Evolutionary conservation across 23 red algal genomes (phyloP), one percentile per base, ranked within the genome.

Genomic region (Gracilaria caudata): DNA sequence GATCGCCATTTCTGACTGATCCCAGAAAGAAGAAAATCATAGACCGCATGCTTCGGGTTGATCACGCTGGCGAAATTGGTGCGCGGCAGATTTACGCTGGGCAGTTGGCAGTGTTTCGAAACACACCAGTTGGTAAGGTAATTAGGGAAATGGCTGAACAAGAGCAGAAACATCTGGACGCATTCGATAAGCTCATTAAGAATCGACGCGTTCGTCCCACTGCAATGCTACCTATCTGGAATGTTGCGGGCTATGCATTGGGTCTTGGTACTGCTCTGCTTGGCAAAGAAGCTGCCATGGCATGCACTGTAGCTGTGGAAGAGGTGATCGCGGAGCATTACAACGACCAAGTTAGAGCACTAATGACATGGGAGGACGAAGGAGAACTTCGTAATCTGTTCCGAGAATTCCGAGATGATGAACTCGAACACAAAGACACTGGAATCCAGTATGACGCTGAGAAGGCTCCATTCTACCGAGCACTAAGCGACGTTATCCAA

Each of bases 261-360:
- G 96, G 96, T 40, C 45, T 92, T 23, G 90, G 93, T 35, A 94
- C 96, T 36, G 96, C 92, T 4, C 68, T 98, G 5, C 40, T 98
- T 32, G 96, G 96, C 51, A 87, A 93, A 81, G 88, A 95, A 65
- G 87, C 93, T 40, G 96, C 96, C 30, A 98, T 98, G 96, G 96
- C 96, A 32, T 98, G 96, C 77, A 98, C 96, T 44, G 96, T 98
- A 11, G 96, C 96, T 26, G 96, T 98, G 28, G 96, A 98, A 74
- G 93, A 95, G 83, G 96, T 98, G 49, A 95, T 98, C 33, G 90
- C 92, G 7, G 80, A 95, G 64, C 96, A 98, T 78, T 98, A 98
- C 80, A 93, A 95, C 79, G 92, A 95, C 68, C 96, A 98, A 83
- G 83, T 98, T 20, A 88, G 92, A 36, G 71, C 79, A 39, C 82